A percentile compares a stretch with the other conserved stretches of the same genome.
Conservation (phyloP, 495 filamentous ascomycete species). For the Aspergillus affinis region DNA sequence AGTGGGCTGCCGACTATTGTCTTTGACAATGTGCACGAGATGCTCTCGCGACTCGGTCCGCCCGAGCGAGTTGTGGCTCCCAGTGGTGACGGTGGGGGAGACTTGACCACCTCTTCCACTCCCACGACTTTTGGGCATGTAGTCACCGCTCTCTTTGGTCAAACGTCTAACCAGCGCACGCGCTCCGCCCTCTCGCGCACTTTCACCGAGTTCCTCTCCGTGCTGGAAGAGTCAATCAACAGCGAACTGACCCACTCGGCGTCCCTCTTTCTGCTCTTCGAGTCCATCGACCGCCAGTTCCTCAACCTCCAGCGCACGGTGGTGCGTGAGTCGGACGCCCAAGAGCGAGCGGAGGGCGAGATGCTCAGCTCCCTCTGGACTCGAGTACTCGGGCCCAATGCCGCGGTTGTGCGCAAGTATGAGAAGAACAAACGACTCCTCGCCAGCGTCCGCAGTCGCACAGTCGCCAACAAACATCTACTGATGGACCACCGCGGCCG, state of each 20-base stretch:
- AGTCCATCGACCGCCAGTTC: conserved; percentile 84
- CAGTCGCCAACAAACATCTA: conserved; percentile 80
- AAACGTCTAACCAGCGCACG: conserved; percentile 75
- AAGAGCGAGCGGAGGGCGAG: conserved; percentile 75
- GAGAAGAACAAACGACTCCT: conserved; percentile 80
- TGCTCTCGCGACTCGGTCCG: conserved; percentile 65
- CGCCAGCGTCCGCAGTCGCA: conserved; percentile 72
- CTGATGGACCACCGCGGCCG: conserved; percentile 81
- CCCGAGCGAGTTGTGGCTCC: conserved; percentile 50
- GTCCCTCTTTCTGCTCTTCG: conserved; percentile 78
- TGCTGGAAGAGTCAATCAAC: conserved; percentile 84
- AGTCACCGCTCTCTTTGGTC: conserved; percentile 72
- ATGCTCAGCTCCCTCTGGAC: conserved; percentile 84
- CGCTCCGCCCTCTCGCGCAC: conserved; percentile 75
- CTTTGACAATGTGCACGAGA: conserved; percentile 76
- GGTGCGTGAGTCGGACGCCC: conserved; percentile 72
- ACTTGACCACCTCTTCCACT: conserved; percentile 45
- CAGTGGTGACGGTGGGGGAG: conserved; percentile 42
- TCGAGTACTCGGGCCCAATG: conserved; percentile 71
- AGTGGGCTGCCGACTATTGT: conserved; percentile 59
- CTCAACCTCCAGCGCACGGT: conserved; percentile 84
- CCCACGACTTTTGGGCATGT: conserved; percentile 67
- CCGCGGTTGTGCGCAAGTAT: conserved; percentile 73
- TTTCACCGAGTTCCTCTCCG: conserved; percentile 82
- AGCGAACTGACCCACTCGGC: conserved; percentile 75